Base-by-base conservation (phyloP, 1,284 basidiomycete genomes). In the Malassezia arunalokei region DNA sequence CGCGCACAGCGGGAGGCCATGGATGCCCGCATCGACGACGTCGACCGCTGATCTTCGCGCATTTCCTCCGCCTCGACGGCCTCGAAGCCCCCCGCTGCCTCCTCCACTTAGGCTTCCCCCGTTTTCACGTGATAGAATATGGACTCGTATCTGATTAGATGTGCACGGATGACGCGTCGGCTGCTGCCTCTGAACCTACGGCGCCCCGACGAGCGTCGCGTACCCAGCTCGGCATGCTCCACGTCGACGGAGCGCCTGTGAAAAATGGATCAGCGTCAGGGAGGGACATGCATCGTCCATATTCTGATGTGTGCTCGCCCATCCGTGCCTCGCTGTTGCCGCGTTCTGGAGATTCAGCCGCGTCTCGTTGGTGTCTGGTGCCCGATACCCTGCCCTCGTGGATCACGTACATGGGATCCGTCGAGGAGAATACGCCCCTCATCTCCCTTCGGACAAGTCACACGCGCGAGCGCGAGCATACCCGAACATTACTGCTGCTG, bases 361-460 rank as follows among this genome's bases (percentile, higher is more conserved):
- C 17, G 20, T n/a, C 9, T 2, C 39, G 9, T 9, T 11, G 11
- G 20, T 15, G 20, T 6, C 9, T 2, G 39, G 12, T 20, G 12
- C 32, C 8, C 33, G 44, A 47, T n/a, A 12, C 27, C 17, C 40
- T 50, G 53, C 49, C 42, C 15, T 43, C 37, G n/a, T 55, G 47
- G 47, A 50, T 32, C 39, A 32, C 38, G 20, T 47, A 50, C 31
- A 48, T 55, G 9, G 53, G 50, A 15, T 35, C 17, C 12, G 53
- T 50, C 27, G 40, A 24, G 8, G 47, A 43, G 7, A 43, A 50
- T 7, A 50, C 48, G 29, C 53, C 53, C 17, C 47, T 55, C 20
- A 24, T 55, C 4, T 46, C 53, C 12, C 43, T 55, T 27, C 53
- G 47, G 6, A 37, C 48, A 4, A 40, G 27, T 14, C 48, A 39